These are phyloP conservation scores for Cytidiella melzeri DNA, from an alignment of 768 basidiomycete species.

Conservation along the genomic window DNA sequence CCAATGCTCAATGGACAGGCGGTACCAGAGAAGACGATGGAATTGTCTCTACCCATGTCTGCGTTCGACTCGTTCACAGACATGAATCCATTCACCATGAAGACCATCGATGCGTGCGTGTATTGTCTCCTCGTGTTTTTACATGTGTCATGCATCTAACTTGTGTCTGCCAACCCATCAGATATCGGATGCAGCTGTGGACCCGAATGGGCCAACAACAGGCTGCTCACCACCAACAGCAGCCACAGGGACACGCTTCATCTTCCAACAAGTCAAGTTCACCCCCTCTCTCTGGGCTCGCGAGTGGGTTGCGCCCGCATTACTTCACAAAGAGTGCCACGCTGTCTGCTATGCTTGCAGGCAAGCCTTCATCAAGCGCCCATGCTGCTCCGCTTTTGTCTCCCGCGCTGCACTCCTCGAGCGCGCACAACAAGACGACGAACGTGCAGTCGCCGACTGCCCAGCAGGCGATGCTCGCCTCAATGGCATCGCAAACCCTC, in stretches of 20 bases:
- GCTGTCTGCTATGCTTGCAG: conserved; percentile 34
- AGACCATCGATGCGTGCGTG: conserved; percentile 73
- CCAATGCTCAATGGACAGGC: conserved; percentile 49
- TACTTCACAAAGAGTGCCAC: conserved; percentile 30
- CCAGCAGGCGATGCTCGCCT: conserved; percentile 53
- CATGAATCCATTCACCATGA: conserved; percentile 79
- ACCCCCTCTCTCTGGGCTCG: conserved; percentile 21
- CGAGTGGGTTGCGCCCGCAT: conserved; percentile 30
- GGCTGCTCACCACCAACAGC: conserved; percentile 26
- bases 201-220: conserved; percentile 65
- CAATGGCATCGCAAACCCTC: conserved; percentile 76
- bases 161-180: conserved; percentile 15
- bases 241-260: conserved; percentile 8
- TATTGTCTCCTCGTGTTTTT: conserved; percentile 7
- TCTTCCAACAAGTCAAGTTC: conserved; percentile 9
- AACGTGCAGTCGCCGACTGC: conserved; percentile 26
- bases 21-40: conserved; percentile 24
- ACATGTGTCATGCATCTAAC: conserved; percentile 9
- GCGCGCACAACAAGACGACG: conserved; percentile 21
- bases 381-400: conserved; percentile 43
- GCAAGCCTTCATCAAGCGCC: conserved; percentile 35
- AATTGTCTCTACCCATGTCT: conserved; percentile 21
- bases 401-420: conserved; percentile 22
- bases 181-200: conserved; percentile 90
- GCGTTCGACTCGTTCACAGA: conserved; percentile 79